Conservation (phyloP, 306 rosid species). For the Begonia fuchsioides region DNA sequence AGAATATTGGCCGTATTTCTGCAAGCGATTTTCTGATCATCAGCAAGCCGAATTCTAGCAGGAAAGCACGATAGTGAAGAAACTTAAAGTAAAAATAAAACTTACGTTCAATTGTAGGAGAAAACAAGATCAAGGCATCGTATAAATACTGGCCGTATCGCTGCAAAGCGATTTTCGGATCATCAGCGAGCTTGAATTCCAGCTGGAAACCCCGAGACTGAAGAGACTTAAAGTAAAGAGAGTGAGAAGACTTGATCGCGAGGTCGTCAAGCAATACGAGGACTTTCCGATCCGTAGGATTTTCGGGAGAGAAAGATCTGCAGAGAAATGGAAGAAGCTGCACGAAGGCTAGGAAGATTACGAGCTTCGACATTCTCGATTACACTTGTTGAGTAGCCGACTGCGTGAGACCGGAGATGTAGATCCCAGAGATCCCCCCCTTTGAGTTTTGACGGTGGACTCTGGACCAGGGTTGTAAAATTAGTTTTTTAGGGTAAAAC, state of each 20-base stretch:
- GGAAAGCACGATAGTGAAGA: no score
- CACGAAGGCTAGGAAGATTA: constrained; percentile 32
- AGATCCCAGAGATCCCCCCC: constrained; percentile 9
- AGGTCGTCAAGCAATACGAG: constrained; percentile 84
- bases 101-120: constrained; percentile 84
- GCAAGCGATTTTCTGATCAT: no score
- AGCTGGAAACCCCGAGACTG: constrained; percentile 88
- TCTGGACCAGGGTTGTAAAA: no score
- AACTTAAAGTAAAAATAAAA: not conserved
- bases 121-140: constrained; percentile 63
- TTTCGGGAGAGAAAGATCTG: constrained; percentile 54
- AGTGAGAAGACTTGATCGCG: constrained; percentile 77
- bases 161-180: constrained; percentile 65
- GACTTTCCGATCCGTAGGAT: constrained; percentile 58
- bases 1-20: no score
- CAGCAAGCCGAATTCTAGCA: no score
- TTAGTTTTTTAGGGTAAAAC: no score
- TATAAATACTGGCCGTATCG: constrained; percentile 76
- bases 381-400: constrained; percentile 9
- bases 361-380: constrained; percentile 54
- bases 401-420: not conserved
- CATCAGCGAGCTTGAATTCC: constrained; percentile 85
- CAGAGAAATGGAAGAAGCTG: constrained; percentile 43
- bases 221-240: constrained; percentile 64
- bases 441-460: not conserved